Conservation (phyloP, 225 moss, liverwort and hornwort genomes). For the Asterella californica region DNA sequence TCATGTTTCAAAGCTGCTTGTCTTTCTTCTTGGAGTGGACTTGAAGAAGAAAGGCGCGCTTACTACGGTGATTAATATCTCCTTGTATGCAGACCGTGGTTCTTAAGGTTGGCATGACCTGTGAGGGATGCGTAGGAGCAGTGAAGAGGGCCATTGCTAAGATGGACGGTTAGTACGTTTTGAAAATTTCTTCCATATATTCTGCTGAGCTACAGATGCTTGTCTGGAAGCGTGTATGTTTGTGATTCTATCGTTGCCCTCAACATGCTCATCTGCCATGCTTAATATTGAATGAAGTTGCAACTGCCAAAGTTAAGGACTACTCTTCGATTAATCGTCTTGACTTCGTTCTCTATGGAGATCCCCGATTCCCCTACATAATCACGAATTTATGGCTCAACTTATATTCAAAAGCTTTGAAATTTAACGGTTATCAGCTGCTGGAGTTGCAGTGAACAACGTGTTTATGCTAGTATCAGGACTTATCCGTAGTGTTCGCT, state of each 20-base stretch:
- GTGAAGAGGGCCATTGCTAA: slow-evolving; percentile 82
- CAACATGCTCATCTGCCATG: background rate
- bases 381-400: no score
- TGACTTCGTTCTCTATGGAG: no score
- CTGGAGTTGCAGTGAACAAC: background rate
- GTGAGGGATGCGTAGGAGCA: slow-evolving; percentile 90
- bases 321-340: no score
- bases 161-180: slow-evolving; percentile 53
- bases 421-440: background rate
- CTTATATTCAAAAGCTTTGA: no score
- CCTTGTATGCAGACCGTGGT: slow-evolving; percentile 57
- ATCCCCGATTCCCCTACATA: no score
- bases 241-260: background rate
- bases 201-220: background rate
- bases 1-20: background rate
- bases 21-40: background rate
- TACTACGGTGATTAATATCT: background rate
- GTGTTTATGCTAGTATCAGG: background rate
- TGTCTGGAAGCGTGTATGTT: background rate
- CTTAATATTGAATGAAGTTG: background rate
- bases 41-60: no score
- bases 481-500: no score
- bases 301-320: no score
- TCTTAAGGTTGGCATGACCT: slow-evolving; percentile 88
- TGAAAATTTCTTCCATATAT: background rate